Conservation (phyloP, 2,329 filamentous ascomycete species). For the Fusarium coffeatum region DNA sequence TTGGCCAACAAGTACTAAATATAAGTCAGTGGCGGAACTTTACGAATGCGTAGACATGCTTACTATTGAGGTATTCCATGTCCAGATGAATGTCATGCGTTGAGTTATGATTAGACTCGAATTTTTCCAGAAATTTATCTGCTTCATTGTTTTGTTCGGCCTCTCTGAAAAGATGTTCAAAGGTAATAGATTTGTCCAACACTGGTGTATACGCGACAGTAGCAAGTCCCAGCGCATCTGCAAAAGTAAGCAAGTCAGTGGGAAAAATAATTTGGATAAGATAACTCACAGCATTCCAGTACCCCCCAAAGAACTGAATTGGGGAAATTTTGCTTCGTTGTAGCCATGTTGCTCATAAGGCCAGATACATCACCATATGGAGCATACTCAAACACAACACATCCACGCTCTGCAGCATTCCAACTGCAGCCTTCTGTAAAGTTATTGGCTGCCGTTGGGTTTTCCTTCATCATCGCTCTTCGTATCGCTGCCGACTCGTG, state of each 20-base stretch:
- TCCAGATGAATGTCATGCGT: slow-evolving; percentile 48
- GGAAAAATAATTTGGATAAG: neutral
- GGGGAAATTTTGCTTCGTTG: slow-evolving; percentile 14
- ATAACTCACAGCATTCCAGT: slow-evolving; percentile 48
- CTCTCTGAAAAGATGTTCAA: slow-evolving; percentile 29
- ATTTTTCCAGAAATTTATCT: slow-evolving; percentile 1
- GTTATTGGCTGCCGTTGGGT: neutral
- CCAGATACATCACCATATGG: slow-evolving; percentile 40
- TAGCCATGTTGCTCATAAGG: slow-evolving; percentile 26
- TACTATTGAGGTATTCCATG: slow-evolving; percentile 49
- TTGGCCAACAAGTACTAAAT: slow-evolving; percentile 40
- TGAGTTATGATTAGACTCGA: slow-evolving; percentile 11
- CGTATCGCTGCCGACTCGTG: slow-evolving; percentile 20
- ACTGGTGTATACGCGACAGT: slow-evolving; percentile 45
- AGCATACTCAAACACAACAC: slow-evolving; percentile 46
- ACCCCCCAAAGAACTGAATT: slow-evolving; percentile 46
- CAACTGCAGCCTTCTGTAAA: slow-evolving; percentile 8
- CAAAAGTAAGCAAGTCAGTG: slow-evolving; percentile 1
- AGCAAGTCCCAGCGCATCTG: slow-evolving; percentile 47
- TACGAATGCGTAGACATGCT: neutral
- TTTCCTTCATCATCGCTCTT: neutral
- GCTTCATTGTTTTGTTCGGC: neutral
- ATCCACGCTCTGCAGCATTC: neutral
- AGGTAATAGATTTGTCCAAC: neutral
- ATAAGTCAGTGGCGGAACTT: slow-evolving; percentile 3